Evolutionary conservation across 495 filamentous ascomycete species (phyloP).

Genomic region (Podospora fimiseda): DNA sequence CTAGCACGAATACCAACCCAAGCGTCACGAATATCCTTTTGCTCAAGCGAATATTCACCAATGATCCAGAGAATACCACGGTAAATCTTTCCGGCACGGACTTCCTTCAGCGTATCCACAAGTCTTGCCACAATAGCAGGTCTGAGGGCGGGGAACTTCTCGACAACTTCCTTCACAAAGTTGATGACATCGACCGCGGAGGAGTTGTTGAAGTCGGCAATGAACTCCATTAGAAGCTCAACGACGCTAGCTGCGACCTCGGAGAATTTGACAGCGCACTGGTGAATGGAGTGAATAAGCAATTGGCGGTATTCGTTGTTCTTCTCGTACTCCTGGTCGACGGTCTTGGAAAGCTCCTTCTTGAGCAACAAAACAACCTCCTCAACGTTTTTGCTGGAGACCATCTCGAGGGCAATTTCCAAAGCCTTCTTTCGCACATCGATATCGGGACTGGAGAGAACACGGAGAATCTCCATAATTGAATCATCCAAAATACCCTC

Average conservation of each 20-base stretch:
- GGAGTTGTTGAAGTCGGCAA: conserved; percentile 94
- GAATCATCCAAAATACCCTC: conserved; percentile 91
- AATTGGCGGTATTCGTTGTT: conserved; percentile 95
- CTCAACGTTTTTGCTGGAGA: conserved; percentile 97
- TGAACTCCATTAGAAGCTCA: conserved; percentile 98
- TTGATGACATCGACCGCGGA: conserved; percentile 96
- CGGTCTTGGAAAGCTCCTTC: conserved; percentile 94
- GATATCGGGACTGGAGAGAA: conserved; percentile 93
- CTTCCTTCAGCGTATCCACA: conserved; percentile 86
- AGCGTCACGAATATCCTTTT: conserved; percentile 88
- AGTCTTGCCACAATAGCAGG: conserved; percentile 79
- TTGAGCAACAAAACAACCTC: conserved; percentile 94
- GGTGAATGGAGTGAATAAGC: conserved; percentile 94
- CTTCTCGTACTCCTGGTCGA: conserved; percentile 98
- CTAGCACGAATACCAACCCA: conserved; percentile 95
- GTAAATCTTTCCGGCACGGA: conserved; percentile 95
- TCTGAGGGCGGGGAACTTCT: conserved; percentile 91
- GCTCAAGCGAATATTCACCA: conserved; percentile 91
- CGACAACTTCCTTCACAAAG: conserved; percentile 98
- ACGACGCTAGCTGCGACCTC: conserved; percentile 97
- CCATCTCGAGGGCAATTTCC: conserved; percentile 90
- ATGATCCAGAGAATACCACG: conserved; percentile 96
- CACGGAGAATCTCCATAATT: conserved; percentile 96
- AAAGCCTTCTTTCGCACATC: conserved; percentile 93
- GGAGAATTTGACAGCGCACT: conserved; percentile 97